phyloP scores from a whole-genome alignment of 139 green algal species.

The Trebouxia sp. region DNA sequence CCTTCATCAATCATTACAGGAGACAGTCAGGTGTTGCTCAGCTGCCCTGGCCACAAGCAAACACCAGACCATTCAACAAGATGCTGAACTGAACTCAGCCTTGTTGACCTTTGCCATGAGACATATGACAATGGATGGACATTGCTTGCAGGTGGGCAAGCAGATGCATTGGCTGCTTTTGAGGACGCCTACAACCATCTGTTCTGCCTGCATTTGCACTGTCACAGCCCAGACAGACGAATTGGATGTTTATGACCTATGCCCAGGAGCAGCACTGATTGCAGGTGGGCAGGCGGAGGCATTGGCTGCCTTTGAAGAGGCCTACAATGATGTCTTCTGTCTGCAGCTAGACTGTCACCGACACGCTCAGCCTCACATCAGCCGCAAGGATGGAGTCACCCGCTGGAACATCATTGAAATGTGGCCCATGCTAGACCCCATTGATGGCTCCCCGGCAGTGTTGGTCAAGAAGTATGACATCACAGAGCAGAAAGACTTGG shows the following conservation, averaged over 20 bases:
- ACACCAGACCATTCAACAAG: too few relatives aligned
- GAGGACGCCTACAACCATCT: slow-evolving; percentile 10
- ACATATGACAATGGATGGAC: too few relatives aligned
- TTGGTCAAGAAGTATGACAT: slow-evolving; percentile 15
- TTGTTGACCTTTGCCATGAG: too few relatives aligned
- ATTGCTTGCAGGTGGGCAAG: background rate
- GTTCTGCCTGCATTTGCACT: background rate
- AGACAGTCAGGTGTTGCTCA: too few relatives aligned
- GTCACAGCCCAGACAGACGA: too few relatives aligned
- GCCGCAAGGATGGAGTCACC: background rate
- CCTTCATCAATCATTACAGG: too few relatives aligned
- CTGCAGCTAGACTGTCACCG: slow-evolving; percentile 2
- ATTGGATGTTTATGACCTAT: too few relatives aligned
- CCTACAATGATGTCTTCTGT: slow-evolving; percentile 9
- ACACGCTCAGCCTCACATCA: background rate
- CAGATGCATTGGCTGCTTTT: background rate
- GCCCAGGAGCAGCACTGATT: background rate
- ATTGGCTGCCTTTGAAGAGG: background rate
- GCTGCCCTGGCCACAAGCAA: too few relatives aligned
- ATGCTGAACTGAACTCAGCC: too few relatives aligned
- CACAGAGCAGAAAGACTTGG: background rate
- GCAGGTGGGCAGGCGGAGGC: background rate
- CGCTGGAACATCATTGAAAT: slow-evolving; percentile 13
- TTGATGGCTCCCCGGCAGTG: background rate
- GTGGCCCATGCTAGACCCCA: slow-evolving; percentile 9